These are phyloP conservation scores for Oryza longistaminata DNA, from an alignment of 176 grass and related monocot genomes.

Conservation along the genomic window DNA sequence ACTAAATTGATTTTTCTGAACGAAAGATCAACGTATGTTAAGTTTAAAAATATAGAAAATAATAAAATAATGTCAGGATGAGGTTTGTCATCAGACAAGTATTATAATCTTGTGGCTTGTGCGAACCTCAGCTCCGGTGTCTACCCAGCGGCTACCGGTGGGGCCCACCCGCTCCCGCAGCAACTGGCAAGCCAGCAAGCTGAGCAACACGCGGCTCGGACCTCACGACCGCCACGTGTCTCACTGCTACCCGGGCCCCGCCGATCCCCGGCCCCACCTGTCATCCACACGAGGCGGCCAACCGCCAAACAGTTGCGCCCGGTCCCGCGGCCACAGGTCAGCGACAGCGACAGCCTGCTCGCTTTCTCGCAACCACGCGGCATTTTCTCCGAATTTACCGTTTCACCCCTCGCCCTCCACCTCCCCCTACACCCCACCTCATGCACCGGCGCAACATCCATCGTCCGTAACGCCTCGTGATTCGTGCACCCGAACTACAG, in stretches of 20 bases:
- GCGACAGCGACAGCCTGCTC: slow-evolving; percentile 17
- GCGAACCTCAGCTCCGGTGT: not conserved
- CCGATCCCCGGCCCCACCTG: not conserved
- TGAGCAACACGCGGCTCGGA: not conserved
- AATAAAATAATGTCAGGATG: too few relatives aligned
- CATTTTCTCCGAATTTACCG: not conserved
- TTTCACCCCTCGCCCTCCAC: not conserved
- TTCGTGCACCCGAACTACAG: accelerated
- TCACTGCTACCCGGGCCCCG: not conserved
- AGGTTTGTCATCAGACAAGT: not conserved
- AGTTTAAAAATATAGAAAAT: too few relatives aligned
- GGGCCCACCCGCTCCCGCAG: not conserved
- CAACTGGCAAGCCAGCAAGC: not conserved
- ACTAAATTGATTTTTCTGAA: too few relatives aligned
- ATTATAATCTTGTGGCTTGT: not conserved
- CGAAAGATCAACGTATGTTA: too few relatives aligned
- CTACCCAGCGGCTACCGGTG: not conserved
- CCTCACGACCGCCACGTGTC: not conserved
- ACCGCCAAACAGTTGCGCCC: slow-evolving; percentile 9
- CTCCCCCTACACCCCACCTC: not conserved
- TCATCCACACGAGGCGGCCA: not conserved
- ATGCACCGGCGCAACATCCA: not conserved
- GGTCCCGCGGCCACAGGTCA: slow-evolving; percentile 2
- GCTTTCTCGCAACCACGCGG: not conserved
- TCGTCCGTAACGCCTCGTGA: not conserved